phyloP scores from a whole-genome alignment of 306 rosid genomes.

The Medicago ruthenica region DNA sequence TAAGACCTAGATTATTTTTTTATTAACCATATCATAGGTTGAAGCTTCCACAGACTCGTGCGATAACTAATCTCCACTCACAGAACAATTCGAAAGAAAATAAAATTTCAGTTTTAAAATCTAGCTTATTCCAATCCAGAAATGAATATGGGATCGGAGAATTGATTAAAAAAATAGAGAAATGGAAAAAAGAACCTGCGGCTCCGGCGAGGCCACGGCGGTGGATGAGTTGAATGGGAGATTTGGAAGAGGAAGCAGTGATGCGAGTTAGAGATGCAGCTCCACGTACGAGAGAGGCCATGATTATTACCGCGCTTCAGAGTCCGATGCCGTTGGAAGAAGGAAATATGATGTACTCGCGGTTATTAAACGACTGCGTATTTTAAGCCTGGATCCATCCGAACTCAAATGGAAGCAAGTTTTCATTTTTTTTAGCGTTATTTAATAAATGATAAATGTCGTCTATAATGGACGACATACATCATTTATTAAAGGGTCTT shows the following conservation, averaged over 20 bases:
- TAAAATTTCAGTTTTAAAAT: constrained; percentile 8
- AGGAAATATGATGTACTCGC: background rate
- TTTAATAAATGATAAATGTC: too few species aligned
- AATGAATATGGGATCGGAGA: constrained; percentile 39
- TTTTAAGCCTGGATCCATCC: too few species aligned
- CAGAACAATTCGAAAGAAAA: background rate
- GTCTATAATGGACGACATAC: too few species aligned
- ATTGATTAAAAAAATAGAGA: constrained; percentile 6
- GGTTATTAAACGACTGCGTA: constrained; percentile 26
- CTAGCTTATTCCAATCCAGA: background rate
- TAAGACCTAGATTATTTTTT: constrained; percentile 22
- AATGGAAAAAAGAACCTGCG: constrained; percentile 60
- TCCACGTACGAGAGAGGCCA: constrained; percentile 84
- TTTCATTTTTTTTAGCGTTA: too few species aligned
- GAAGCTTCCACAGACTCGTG: background rate
- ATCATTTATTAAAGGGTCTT: too few species aligned
- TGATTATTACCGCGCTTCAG: constrained; percentile 45
- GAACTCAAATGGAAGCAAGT: too few species aligned
- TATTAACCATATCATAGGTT: background rate
- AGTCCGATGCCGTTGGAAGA: background rate
- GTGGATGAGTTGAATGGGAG: constrained; percentile 60
- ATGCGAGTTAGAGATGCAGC: constrained; percentile 63
- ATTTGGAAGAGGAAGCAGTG: constrained; percentile 56
- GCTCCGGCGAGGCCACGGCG: constrained; percentile 88
- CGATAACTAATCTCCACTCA: background rate